Conservation (phyloP, 2,329 filamentous ascomycete genomes). For the Fusarium sp. region DNA sequence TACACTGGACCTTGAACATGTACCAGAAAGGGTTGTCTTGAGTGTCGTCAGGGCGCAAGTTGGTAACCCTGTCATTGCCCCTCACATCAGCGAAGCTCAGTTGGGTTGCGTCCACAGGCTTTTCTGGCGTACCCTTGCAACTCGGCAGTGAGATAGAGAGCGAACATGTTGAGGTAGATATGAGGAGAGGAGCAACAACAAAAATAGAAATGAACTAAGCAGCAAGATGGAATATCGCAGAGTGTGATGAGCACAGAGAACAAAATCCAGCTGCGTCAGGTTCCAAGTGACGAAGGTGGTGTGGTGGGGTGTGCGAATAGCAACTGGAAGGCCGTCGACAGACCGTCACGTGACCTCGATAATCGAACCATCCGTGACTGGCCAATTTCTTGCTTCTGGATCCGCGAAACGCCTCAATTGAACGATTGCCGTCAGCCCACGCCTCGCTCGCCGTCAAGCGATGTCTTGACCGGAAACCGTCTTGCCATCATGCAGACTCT, state of each 20-base stretch:
- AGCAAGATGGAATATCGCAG: not conserved
- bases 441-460: conserved; percentile 22
- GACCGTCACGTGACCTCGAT: conserved; percentile 36
- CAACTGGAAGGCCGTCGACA: not conserved
- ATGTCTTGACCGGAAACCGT: conserved; percentile 37
- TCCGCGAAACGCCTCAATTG: conserved; percentile 40
- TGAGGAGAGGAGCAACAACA: not conserved
- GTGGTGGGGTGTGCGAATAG: conserved; percentile 43
- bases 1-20: conserved; percentile 98
- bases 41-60: conserved; percentile 86
- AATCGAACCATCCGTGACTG: conserved; percentile 43
- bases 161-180: conserved; percentile 64
- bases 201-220: not conserved
- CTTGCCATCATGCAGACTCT: conserved; percentile 71
- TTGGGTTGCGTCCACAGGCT: not conserved
- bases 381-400: conserved; percentile 34
- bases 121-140: conserved; percentile 67
- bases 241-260: conserved; percentile 3
- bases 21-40: conserved; percentile 90
- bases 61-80: conserved; percentile 76
- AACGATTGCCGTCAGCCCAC: conserved; percentile 21
- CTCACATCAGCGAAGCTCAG: conserved; percentile 31
- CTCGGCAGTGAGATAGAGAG: conserved; percentile 74
- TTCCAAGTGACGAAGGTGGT: conserved; percentile 34
- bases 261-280: conserved; percentile 21